A percentile compares a stretch with the other conserved stretches of the same genome.
phyloP scores from a whole-genome alignment of 148 eudicot genomes.

The Pharnaceum exiguum region DNA sequence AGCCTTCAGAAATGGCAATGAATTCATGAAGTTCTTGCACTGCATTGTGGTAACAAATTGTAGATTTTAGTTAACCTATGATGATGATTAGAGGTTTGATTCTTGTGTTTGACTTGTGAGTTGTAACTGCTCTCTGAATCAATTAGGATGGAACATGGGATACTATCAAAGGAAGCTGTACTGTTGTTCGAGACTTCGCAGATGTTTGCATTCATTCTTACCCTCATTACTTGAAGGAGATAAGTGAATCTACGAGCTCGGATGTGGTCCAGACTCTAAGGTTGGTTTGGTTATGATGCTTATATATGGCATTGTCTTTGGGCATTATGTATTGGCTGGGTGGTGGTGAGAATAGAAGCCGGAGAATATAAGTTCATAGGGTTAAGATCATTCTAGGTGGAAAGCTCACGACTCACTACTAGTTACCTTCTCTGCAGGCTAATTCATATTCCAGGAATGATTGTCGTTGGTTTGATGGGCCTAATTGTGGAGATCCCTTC shows the following conservation, averaged over 20 bases:
- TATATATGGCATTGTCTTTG: background rate
- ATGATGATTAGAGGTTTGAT: background rate
- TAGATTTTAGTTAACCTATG: too few relatives aligned
- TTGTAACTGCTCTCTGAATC: slow-evolving; percentile 2
- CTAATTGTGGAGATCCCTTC: slow-evolving; percentile 74
- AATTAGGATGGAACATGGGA: slow-evolving; percentile 90
- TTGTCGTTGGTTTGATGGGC: slow-evolving; percentile 71
- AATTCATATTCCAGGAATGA: slow-evolving; percentile 79
- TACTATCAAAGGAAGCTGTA: slow-evolving; percentile 81
- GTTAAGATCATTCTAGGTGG: background rate
- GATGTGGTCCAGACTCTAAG: slow-evolving; percentile 62
- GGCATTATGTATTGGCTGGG: background rate
- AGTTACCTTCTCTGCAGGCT: slow-evolving; percentile 43
- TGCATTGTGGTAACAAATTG: slow-evolving; percentile 93
- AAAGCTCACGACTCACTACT: slow-evolving; percentile 4
- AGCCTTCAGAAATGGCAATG: slow-evolving; percentile 73
- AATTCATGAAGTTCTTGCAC: slow-evolving; percentile 57
- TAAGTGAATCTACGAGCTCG: slow-evolving; percentile 51
- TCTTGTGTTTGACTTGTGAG: background rate
- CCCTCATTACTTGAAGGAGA: slow-evolving; percentile 66
- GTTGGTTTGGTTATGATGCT: slow-evolving; percentile 26
- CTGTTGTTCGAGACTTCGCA: slow-evolving; percentile 80
- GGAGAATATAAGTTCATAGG: background rate
- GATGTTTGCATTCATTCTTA: slow-evolving; percentile 82
- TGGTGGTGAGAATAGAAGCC: background rate